phyloP scores from a whole-genome alignment of 2,329 filamentous ascomycete genomes.

The Thelonectria rubi region DNA sequence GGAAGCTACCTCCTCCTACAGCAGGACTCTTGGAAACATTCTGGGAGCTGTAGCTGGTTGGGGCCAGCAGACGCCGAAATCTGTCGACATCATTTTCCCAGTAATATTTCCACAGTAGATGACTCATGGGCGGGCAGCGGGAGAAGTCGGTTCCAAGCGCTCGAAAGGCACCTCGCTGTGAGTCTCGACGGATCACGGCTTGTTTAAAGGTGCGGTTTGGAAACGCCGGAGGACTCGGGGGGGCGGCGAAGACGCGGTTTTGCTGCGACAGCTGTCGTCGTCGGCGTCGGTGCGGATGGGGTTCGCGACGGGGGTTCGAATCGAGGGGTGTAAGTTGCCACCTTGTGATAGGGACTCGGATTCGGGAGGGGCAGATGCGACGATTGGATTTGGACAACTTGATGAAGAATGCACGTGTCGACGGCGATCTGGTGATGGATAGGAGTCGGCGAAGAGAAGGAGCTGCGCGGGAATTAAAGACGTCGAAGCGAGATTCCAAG shows the following conservation, averaged over 20 bases:
- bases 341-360: slow-evolving; percentile 25
- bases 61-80: slow-evolving; percentile 88
- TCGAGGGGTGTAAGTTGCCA: slow-evolving; percentile 37
- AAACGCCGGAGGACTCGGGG: slow-evolving; percentile 46
- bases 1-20: slow-evolving; percentile 47
- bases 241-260: slow-evolving; percentile 2
- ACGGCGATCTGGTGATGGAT: slow-evolving; percentile 5
- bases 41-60: slow-evolving; percentile 68
- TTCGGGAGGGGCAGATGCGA: slow-evolving; percentile 24
- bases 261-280: slow-evolving; percentile 9
- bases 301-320: slow-evolving; percentile 26
- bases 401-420: neutral
- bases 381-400: slow-evolving; percentile 3
- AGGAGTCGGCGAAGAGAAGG: slow-evolving; percentile 3
- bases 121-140: slow-evolving; percentile 76
- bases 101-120: slow-evolving; percentile 95
- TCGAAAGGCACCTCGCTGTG: slow-evolving; percentile 86
- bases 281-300: slow-evolving; percentile 19
- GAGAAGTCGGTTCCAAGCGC: slow-evolving; percentile 53
- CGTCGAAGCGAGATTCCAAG: slow-evolving; percentile 17
- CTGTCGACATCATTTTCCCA: slow-evolving; percentile 97
- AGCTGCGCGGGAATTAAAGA: slow-evolving; percentile 21
- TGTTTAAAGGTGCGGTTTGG: slow-evolving; percentile 81
- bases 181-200: slow-evolving; percentile 84
- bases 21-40: slow-evolving; percentile 63